Conservation (phyloP, 352 stramenopile genomes). For the Globisporangium takayamanum region DNA sequence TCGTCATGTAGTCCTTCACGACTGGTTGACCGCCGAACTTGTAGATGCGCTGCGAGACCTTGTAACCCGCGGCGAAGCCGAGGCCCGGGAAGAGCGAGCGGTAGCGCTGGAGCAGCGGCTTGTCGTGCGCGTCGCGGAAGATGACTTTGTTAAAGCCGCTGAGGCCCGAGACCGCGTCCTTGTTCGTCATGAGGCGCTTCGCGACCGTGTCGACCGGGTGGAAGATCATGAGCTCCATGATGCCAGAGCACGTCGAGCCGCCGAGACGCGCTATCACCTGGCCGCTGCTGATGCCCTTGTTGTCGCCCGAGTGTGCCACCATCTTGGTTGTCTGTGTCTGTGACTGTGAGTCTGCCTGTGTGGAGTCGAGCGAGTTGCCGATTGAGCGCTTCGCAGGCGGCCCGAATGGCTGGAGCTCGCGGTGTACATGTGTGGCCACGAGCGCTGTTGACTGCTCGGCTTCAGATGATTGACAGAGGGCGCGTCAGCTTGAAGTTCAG, state of each 20-base stretch:
- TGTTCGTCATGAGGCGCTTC: conserved; percentile 94
- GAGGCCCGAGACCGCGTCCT: conserved; percentile 44
- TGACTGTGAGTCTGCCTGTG: conserved; percentile 2
- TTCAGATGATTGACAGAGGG: not conserved
- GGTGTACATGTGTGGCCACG: not conserved
- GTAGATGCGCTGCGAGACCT: conserved; percentile 95
- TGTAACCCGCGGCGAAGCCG: conserved; percentile 94
- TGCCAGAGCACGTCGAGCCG: conserved; percentile 88
- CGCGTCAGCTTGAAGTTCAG: conserved; percentile 3
- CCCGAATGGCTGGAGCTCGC: not conserved
- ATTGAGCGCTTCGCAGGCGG: not conserved
- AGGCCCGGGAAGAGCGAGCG: conserved; percentile 88
- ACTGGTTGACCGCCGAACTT: conserved; percentile 95
- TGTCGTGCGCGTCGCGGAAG: conserved; percentile 84
- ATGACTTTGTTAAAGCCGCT: conserved; percentile 73
- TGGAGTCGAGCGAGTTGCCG: not conserved
- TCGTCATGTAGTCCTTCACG: conserved; percentile 91
- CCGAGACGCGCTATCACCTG: conserved; percentile 79
- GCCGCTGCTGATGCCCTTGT: conserved; percentile 30
- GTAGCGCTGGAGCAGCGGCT: conserved; percentile 74
- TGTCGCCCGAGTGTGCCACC: conserved; percentile 44
- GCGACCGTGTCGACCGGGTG: conserved; percentile 94
- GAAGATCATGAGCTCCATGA: conserved; percentile 93
- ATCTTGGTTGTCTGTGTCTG: conserved; percentile 18
- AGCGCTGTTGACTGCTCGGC: not conserved